Percentiles rank a stretch among this genome's conserved stretches.
Conservation (phyloP, 2,329 filamentous ascomycete genomes). For the Trichophyton verrucosum region DNA sequence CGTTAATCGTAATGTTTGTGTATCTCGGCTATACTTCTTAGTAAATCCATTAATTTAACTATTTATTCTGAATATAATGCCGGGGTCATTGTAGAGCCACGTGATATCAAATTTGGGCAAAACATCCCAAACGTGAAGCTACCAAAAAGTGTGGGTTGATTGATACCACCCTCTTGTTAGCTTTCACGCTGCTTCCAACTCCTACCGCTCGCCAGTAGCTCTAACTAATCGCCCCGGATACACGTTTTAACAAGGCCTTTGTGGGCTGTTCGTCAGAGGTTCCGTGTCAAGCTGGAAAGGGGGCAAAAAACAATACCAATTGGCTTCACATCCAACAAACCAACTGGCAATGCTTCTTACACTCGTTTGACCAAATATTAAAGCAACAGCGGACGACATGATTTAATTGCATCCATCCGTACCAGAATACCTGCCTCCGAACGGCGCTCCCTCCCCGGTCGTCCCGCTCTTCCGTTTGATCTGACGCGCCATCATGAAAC, state of each 20-base stretch:
- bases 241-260: background rate
- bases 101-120: background rate
- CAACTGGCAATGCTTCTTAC: background rate
- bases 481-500: slow-evolving; percentile 7
- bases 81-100: background rate
- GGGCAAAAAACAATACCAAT: background rate
- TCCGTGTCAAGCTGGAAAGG: background rate
- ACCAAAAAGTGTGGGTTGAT: background rate
- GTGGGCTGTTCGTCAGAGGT: background rate
- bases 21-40: background rate
- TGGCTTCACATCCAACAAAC: background rate
- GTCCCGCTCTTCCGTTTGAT: background rate
- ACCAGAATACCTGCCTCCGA: background rate
- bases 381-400: background rate
- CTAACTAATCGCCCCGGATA: too few species aligned
- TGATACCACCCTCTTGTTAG: background rate
- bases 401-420: background rate
- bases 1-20: background rate
- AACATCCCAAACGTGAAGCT: too few species aligned
- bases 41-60: background rate
- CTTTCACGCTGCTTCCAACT: background rate
- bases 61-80: background rate
- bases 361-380: background rate
- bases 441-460: background rate
- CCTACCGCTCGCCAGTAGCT: background rate